A percentile compares a stretch with the other conserved stretches of the same genome.
Conservation (phyloP, 2,329 filamentous ascomycete species). For the Zasmidium angulare region DNA sequence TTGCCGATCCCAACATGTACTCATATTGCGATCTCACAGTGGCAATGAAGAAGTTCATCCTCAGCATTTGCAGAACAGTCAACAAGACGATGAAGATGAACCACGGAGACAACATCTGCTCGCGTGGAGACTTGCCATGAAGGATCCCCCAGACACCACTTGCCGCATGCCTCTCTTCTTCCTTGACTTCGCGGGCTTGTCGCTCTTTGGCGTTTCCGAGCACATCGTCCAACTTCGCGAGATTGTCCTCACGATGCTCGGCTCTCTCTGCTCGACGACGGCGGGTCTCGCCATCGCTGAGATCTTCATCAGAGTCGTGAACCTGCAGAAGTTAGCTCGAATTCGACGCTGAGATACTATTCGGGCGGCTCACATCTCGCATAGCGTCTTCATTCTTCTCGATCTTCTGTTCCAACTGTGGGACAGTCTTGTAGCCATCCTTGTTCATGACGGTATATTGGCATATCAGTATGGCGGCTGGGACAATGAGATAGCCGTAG, state of each 20-base stretch:
- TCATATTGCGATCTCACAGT: slow-evolving; percentile 80
- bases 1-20: slow-evolving; percentile 66
- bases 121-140: slow-evolving; percentile 66
- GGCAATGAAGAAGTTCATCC: slow-evolving; percentile 89
- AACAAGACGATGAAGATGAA: slow-evolving; percentile 81
- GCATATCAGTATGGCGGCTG: slow-evolving; percentile 42
- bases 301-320: slow-evolving; percentile 59
- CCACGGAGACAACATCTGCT: slow-evolving; percentile 79
- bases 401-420: slow-evolving; percentile 80
- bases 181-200: slow-evolving; percentile 18
- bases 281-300: slow-evolving; percentile 57
- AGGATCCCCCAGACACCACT: slow-evolving; percentile 85
- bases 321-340: slow-evolving; percentile 24
- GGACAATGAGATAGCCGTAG: slow-evolving; percentile 47
- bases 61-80: slow-evolving; percentile 50
- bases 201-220: slow-evolving; percentile 66
- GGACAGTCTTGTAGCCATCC: slow-evolving; percentile 56
- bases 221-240: slow-evolving; percentile 72
- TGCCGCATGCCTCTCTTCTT: slow-evolving; percentile 27
- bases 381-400: slow-evolving; percentile 62
- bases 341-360: background rate
- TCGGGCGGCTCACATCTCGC: slow-evolving; percentile 33
- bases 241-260: slow-evolving; percentile 61
- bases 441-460: slow-evolving; percentile 50
- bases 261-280: slow-evolving; percentile 55